Evolutionary conservation across 164 flowering plant species (phyloP).

Genomic region (Tetracentron sinense): DNA sequence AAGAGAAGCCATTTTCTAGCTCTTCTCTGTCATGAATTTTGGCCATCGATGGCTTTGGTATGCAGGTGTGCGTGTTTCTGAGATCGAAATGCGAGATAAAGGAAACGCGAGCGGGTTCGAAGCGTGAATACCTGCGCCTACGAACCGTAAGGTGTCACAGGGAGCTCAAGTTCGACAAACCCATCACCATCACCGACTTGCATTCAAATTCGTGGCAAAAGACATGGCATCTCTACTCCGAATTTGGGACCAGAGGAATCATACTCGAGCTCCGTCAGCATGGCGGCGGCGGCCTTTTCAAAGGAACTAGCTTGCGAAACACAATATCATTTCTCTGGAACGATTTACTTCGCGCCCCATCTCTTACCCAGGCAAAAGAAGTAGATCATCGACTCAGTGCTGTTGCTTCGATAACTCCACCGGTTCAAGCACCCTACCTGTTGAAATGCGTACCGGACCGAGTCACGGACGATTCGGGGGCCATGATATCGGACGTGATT

Average conservation of each 20-base stretch:
- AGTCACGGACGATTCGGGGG: conserved; percentile 90
- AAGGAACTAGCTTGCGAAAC: conserved; percentile 30
- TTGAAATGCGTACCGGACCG: conserved; percentile 87
- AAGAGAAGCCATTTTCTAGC: too few relatives aligned
- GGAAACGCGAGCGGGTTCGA: conserved; percentile 14
- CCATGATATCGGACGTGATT: conserved; percentile 89
- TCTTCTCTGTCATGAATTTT: background rate
- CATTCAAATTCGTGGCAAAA: conserved; percentile 50
- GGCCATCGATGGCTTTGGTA: background rate
- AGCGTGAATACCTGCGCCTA: conserved; percentile 44
- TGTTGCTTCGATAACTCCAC: conserved; percentile 75
- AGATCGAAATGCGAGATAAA: conserved; percentile 29
- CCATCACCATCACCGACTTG: conserved; percentile 31
- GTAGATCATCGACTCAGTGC: conserved; percentile 37
- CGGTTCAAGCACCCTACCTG: conserved; percentile 84
- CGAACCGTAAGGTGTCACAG: conserved; percentile 57
- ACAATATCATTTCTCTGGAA: conserved; percentile 53
- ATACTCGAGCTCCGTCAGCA: conserved; percentile 43
- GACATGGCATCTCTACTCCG: conserved; percentile 70
- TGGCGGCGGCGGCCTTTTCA: conserved; percentile 43
- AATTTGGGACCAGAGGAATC: conserved; percentile 77
- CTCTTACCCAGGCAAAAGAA: conserved; percentile 45
- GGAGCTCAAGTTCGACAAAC: conserved; percentile 60
- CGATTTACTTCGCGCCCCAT: conserved; percentile 68
- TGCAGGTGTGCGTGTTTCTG: conserved; percentile 64